Percentiles rank a stretch among this genome's conserved stretches.
phyloP scores from a whole-genome alignment of 176 grass and related monocot genomes.

The Triticum monococcum region DNA sequence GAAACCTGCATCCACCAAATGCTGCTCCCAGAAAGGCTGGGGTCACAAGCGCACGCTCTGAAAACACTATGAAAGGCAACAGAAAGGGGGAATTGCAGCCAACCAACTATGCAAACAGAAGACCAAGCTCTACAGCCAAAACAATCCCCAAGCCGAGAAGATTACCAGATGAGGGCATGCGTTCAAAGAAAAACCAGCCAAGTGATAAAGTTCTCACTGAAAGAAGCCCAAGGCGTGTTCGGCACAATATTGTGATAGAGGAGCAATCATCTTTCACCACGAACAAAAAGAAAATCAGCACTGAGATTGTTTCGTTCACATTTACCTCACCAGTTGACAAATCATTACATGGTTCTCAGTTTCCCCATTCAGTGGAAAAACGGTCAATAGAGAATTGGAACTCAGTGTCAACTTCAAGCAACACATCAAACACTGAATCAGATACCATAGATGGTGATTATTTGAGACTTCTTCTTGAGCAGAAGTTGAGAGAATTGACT shows the following conservation, averaged over 20 bases:
- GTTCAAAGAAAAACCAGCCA: conserved; percentile 41
- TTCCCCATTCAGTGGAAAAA: conserved; percentile 32
- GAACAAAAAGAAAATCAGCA: conserved; percentile 56
- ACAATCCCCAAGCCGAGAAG: conserved; percentile 50
- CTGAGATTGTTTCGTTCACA: conserved; percentile 93
- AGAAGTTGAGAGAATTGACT: conserved; percentile 80
- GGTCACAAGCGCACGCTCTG: conserved; percentile 29
- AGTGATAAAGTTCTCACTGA: conserved; percentile 40
- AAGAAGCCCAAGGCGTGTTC: conserved; percentile 53
- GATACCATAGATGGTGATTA: conserved; percentile 73
- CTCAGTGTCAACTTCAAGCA: conserved; percentile 28
- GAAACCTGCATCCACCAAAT: conserved; percentile 34
- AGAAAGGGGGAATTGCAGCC: conserved; percentile 41
- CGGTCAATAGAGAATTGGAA: conserved; percentile 26
- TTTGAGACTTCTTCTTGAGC: conserved; percentile 83
- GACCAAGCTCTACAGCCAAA: conserved; percentile 39
- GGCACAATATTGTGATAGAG: conserved; percentile 86
- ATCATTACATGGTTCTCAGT: conserved; percentile 30
- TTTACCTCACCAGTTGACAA: conserved; percentile 90
- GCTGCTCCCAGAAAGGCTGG: conserved; percentile 43
- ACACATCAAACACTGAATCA: conserved; percentile 15
- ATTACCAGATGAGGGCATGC: conserved; percentile 32
- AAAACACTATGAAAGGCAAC: conserved; percentile 25
- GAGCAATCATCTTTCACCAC: conserved; percentile 49
- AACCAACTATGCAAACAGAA: conserved; percentile 32